These are phyloP conservation scores for Xylaria arbuscula DNA, from an alignment of 2,329 filamentous ascomycete species.

Conservation along the genomic window DNA sequence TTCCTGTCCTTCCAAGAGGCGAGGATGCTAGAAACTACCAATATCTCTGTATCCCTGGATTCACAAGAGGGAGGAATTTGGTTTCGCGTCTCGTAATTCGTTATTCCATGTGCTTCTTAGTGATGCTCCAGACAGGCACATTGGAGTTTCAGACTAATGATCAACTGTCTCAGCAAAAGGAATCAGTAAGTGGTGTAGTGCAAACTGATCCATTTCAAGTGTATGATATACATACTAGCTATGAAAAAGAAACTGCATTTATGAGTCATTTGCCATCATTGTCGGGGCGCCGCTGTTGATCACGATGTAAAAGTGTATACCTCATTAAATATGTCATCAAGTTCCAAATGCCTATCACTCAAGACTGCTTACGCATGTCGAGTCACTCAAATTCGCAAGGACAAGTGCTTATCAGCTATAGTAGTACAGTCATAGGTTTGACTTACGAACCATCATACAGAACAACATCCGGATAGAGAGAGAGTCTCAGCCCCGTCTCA, in stretches of 20 bases:
- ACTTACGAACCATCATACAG: neutral
- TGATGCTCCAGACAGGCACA: neutral
- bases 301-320: neutral
- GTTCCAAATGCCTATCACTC: neutral
- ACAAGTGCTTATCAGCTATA: neutral
- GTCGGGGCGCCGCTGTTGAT: neutral
- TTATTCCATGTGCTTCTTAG: neutral
- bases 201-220: neutral
- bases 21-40: neutral
- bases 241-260: too few relatives aligned
- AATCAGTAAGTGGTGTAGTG: neutral
- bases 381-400: neutral
- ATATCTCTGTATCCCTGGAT: neutral
- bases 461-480: slow-evolving; percentile 48
- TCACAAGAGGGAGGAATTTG: neutral
- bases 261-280: neutral
- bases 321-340: neutral
- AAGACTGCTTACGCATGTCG: neutral
- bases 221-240: neutral
- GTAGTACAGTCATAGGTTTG: neutral
- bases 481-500: slow-evolving; percentile 67
- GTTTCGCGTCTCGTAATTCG: neutral
- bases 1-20: too few relatives aligned
- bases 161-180: slow-evolving; percentile 8
- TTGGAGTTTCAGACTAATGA: neutral